These are phyloP conservation scores for Lipomyces sp. DNA, from an alignment of 805 yeast genomes.

Conservation along the genomic window DNA sequence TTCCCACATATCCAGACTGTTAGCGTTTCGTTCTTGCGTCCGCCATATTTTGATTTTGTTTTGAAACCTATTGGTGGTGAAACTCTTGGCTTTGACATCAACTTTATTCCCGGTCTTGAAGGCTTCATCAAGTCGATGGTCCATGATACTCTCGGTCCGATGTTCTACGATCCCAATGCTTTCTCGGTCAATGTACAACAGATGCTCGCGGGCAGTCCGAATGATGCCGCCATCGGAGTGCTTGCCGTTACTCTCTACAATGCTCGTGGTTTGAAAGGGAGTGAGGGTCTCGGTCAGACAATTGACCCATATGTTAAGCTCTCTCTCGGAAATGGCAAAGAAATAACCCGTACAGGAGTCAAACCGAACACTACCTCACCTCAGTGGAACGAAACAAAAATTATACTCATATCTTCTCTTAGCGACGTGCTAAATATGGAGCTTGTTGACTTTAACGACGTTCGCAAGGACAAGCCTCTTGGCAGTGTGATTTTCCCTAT, in stretches of 20 bases:
- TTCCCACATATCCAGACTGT: slow-evolving; percentile 94
- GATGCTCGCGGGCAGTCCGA: slow-evolving; percentile 75
- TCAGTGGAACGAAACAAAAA: slow-evolving; percentile 76
- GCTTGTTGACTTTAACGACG: slow-evolving; percentile 72
- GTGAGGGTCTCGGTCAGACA: slow-evolving; percentile 68
- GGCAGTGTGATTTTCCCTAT: slow-evolving; percentile 76
- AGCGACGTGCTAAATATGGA: slow-evolving; percentile 78
- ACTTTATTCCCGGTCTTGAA: slow-evolving; percentile 81
- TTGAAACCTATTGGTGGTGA: slow-evolving; percentile 78
- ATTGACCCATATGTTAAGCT: slow-evolving; percentile 85
- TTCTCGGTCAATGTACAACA: slow-evolving; percentile 92
- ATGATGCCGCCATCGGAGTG: slow-evolving; percentile 82
- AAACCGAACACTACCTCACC: slow-evolving; percentile 69
- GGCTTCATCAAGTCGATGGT: slow-evolving; percentile 82
- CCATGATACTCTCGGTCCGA: slow-evolving; percentile 81
- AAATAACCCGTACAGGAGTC: slow-evolving; percentile 65
- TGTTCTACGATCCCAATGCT: slow-evolving; percentile 83
- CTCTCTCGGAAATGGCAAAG: slow-evolving; percentile 42
- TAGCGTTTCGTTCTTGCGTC: slow-evolving; percentile 76
- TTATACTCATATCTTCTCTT: slow-evolving; percentile 66
- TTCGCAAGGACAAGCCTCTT: slow-evolving; percentile 69
- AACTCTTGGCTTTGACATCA: slow-evolving; percentile 80
- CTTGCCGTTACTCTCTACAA: slow-evolving; percentile 62
- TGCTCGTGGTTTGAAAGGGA: slow-evolving; percentile 67
- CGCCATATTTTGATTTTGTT: slow-evolving; percentile 85